A percentile compares a stretch with the other conserved stretches of the same genome.
Conservation (phyloP, 495 filamentous ascomycete genomes). For the Rhizodiscina lignyota region DNA sequence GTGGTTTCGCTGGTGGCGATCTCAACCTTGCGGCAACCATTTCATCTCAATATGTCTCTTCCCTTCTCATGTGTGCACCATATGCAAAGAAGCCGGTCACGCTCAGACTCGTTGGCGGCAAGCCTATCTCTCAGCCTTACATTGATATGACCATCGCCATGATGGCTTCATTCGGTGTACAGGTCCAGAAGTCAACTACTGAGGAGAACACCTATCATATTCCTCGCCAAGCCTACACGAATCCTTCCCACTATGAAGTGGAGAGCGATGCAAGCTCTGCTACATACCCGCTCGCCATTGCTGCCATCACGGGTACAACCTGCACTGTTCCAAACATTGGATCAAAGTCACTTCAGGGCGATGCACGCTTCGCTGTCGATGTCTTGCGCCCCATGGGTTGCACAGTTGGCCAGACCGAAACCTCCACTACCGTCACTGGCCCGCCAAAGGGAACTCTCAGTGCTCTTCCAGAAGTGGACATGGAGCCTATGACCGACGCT, state of each 20-base stretch:
- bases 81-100: conserved; percentile 91
- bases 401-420: conserved; percentile 64
- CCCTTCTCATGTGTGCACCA: conserved; percentile 89
- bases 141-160: conserved; percentile 98
- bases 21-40: conserved; percentile 89
- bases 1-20: conserved; percentile 76
- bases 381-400: conserved; percentile 91
- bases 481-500: conserved; percentile 99
- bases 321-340: conserved; percentile 96
- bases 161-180: conserved; percentile 87
- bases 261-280: conserved; percentile 97
- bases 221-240: conserved; percentile 67
- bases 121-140: conserved; percentile 91
- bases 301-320: conserved; percentile 84
- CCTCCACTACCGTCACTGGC: conserved; percentile 84
- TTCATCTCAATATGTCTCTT: conserved; percentile 95
- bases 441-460: conserved; percentile 57
- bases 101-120: conserved; percentile 75
- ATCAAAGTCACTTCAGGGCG: conserved; percentile 77
- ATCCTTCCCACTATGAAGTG: conserved; percentile 73
- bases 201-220: conserved; percentile 91
- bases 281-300: conserved; percentile 89
- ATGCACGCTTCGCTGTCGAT: conserved; percentile 87
- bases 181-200: conserved; percentile 51
- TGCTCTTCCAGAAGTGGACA: conserved; percentile 65